phyloP scores from a whole-genome alignment of 106 monocot genomes.

The Narthecium ossifragum region DNA sequence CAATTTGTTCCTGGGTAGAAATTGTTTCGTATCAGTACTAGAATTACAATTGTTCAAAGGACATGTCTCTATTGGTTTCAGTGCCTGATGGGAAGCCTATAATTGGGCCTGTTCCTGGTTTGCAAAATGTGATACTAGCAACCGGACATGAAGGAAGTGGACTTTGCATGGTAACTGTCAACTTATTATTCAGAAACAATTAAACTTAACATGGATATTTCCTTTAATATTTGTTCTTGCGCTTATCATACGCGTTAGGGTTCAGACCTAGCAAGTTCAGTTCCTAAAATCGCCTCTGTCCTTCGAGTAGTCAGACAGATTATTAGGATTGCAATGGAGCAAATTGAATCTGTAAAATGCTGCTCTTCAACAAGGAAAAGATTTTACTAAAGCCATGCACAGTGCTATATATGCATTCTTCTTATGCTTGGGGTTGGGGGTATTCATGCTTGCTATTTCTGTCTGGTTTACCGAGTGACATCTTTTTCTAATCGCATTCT shows the following conservation, averaged over 20 bases:
- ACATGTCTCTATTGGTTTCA: conserved; percentile 19
- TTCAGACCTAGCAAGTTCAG: not conserved
- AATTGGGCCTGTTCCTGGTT: conserved; percentile 53
- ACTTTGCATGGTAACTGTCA: conserved; percentile 62
- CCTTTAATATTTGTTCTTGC: not conserved
- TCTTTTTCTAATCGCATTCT: not conserved
- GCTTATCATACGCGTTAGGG: not conserved
- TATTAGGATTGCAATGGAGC: not conserved
- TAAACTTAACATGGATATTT: not conserved
- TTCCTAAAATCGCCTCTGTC: not conserved
- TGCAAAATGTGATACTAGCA: conserved; percentile 63
- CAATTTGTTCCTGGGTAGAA: not conserved
- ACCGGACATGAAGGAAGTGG: conserved; percentile 94
- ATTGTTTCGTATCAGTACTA: not conserved
- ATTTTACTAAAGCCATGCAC: not conserved
- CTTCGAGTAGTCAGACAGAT: not conserved
- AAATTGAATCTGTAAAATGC: not conserved
- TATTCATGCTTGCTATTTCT: too few species aligned
- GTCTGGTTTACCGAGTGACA: not conserved
- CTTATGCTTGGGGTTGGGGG: too few species aligned
- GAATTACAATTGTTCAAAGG: not conserved
- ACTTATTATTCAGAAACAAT: not conserved
- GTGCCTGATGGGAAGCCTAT: conserved; percentile 95
- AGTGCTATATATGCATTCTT: too few species aligned
- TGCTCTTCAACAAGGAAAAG: not conserved